Conservation (phyloP, 2,329 filamentous ascomycete genomes). For the Zymoseptoria pseudotritici region DNA sequence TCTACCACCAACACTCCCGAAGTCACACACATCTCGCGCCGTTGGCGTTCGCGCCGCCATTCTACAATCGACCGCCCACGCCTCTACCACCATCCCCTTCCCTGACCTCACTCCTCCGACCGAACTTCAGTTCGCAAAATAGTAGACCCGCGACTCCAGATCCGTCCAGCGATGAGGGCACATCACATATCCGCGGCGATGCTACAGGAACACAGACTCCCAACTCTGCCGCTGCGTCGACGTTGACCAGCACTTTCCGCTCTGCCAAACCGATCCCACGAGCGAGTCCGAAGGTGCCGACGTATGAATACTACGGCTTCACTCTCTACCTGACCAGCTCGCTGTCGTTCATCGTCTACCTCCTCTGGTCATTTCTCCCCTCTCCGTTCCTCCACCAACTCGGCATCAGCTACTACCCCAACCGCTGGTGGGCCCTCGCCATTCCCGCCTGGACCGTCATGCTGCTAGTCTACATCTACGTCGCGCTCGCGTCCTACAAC, state of each 20-base stretch:
- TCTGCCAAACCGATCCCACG: slow-evolving; percentile 61
- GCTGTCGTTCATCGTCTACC: slow-evolving; percentile 65
- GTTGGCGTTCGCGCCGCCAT: slow-evolving; percentile 63
- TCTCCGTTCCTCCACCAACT: slow-evolving; percentile 86
- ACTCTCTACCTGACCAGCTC: slow-evolving; percentile 88
- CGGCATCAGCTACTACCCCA: slow-evolving; percentile 93
- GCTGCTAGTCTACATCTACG: slow-evolving; percentile 83
- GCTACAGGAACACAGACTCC: slow-evolving; percentile 34
- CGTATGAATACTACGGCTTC: slow-evolving; percentile 99
- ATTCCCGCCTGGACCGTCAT: slow-evolving; percentile 87
- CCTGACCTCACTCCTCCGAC: slow-evolving; percentile 79
- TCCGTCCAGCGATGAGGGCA: slow-evolving; percentile 71
- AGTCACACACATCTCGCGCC: slow-evolving; percentile 40
- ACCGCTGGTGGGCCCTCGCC: slow-evolving; percentile 95
- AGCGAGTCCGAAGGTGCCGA: slow-evolving; percentile 89
- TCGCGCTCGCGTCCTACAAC: slow-evolving; percentile 86
- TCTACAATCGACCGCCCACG: slow-evolving; percentile 95
- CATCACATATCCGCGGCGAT: slow-evolving; percentile 18
- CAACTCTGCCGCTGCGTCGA: slow-evolving; percentile 52
- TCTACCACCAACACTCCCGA: slow-evolving; percentile 35
- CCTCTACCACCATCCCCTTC: slow-evolving; percentile 88
- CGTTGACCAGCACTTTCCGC: slow-evolving; percentile 49
- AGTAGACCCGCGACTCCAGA: slow-evolving; percentile 92
- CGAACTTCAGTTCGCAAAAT: slow-evolving; percentile 56
- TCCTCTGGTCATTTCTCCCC: slow-evolving; percentile 83